Evolutionary conservation across 2,329 filamentous ascomycete species (phyloP).

Genomic region (Pseudogymnoascus sp.): DNA sequence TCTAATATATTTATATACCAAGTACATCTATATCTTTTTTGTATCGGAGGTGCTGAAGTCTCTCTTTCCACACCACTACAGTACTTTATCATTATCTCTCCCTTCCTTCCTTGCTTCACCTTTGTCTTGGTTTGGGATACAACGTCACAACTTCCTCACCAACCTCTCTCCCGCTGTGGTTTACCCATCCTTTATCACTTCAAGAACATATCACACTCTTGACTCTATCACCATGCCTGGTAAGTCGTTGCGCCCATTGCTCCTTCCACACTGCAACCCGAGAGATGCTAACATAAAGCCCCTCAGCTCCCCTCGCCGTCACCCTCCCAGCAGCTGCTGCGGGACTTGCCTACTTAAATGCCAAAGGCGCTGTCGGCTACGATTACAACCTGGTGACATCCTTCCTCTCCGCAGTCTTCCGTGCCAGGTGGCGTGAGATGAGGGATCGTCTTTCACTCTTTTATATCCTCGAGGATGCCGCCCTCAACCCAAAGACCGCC

Average conservation of each 20-base stretch:
- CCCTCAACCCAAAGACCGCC: slow-evolving; percentile 43
- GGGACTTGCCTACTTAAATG: slow-evolving; percentile 70
- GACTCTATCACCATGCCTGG: not conserved
- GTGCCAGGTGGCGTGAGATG: slow-evolving; percentile 41
- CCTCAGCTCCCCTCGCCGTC: slow-evolving; percentile 44
- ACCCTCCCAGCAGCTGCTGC: slow-evolving; percentile 57
- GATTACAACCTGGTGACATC: slow-evolving; percentile 55
- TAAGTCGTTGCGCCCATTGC: not conserved
- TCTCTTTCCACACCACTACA: not conserved
- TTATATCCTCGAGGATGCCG: slow-evolving; percentile 64
- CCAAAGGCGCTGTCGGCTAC: slow-evolving; percentile 57
- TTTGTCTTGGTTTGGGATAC: not conserved
- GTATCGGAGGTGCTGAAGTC: not conserved
- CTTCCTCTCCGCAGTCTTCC: slow-evolving; percentile 39
- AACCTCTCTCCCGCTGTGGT: not conserved
- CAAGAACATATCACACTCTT: not conserved
- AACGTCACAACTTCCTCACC: not conserved
- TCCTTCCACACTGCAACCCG: not conserved
- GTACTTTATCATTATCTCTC: not conserved
- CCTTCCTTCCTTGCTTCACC: not conserved
- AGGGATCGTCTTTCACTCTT: slow-evolving; percentile 62
- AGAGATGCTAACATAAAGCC: not conserved
- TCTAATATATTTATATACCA: not conserved
- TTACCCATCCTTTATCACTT: not conserved
- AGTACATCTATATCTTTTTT: not conserved